Evolutionary conservation across 208 protist genomes (phyloP).

Genomic region (Crithidia thermophila): DNA sequence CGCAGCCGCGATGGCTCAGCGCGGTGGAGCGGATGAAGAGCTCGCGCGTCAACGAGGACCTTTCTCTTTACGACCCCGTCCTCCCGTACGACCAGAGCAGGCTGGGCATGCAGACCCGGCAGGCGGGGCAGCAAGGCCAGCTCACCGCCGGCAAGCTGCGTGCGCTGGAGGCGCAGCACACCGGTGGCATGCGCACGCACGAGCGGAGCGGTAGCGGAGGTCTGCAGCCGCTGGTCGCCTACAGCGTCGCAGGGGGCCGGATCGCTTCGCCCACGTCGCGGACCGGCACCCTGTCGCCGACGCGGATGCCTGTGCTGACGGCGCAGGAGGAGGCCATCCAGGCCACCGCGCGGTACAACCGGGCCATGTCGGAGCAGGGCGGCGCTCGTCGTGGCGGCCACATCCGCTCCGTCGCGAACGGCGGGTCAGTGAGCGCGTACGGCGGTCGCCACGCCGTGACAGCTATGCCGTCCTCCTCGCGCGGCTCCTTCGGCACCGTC

Average conservation of each 20-base stretch:
- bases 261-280: not conserved
- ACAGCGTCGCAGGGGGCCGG: slow-evolving; percentile 14
- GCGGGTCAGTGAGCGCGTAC: slow-evolving; percentile 4
- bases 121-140: slow-evolving; percentile 39
- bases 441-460: slow-evolving; percentile 22
- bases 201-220: not conserved
- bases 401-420: slow-evolving; percentile 16
- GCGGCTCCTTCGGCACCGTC: not conserved
- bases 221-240: slow-evolving; percentile 12
- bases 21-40: slow-evolving; percentile 57
- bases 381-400: slow-evolving; percentile 17
- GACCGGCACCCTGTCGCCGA: not conserved
- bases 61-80: slow-evolving; percentile 26
- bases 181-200: not conserved
- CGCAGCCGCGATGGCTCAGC: slow-evolving; percentile 49
- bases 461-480: slow-evolving; percentile 3
- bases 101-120: slow-evolving; percentile 43
- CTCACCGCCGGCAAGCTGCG: slow-evolving; percentile 61
- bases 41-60: slow-evolving; percentile 11
- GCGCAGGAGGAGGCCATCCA: slow-evolving; percentile 39
- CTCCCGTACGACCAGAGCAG: slow-evolving; percentile 58
- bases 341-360: slow-evolving; percentile 20
- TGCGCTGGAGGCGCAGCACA: slow-evolving; percentile 41
- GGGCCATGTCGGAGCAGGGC: slow-evolving; percentile 23
- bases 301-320: slow-evolving; percentile 12